phyloP scores from a whole-genome alignment of 1,284 basidiomycete genomes.

The Anthracocystis walkeri region DNA sequence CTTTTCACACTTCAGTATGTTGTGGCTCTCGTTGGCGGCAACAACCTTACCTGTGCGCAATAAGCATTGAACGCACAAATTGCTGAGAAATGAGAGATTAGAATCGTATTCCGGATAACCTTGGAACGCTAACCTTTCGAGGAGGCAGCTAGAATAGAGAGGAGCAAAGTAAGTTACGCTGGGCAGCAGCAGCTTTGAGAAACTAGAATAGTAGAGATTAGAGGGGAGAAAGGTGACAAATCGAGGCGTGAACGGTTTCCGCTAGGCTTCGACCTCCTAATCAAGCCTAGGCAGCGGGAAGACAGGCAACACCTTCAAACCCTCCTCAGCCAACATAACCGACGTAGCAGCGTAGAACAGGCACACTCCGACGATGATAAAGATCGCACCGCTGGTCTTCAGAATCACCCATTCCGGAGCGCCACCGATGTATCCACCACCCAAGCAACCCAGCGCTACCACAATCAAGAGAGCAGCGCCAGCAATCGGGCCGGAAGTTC shows the following conservation, averaged over 20 bases:
- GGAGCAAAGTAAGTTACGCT: no score
- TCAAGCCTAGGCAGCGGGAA: slow-evolving; percentile 53
- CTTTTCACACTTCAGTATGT: no score
- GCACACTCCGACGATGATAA: slow-evolving; percentile 45
- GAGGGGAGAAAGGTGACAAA: neutral
- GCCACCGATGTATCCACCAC: slow-evolving; percentile 34
- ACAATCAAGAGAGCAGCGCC: slow-evolving; percentile 41
- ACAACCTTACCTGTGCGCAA: no score
- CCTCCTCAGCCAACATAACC: slow-evolving; percentile 55
- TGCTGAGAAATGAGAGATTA: no score
- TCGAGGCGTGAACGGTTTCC: neutral
- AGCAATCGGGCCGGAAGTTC: slow-evolving; percentile 36
- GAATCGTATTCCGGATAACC: no score
- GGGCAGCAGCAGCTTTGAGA: no score
- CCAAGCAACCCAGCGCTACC: slow-evolving; percentile 40
- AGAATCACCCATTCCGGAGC: slow-evolving; percentile 14
- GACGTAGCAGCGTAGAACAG: slow-evolving; percentile 43
- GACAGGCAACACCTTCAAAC: slow-evolving; percentile 47
- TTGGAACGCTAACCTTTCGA: no score
- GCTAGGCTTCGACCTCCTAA: slow-evolving; percentile 10
- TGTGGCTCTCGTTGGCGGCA: no score
- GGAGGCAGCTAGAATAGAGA: no score
- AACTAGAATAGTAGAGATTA: neutral
- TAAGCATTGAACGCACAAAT: no score
- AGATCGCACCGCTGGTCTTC: slow-evolving; percentile 47